These are phyloP conservation scores for Dendrostoma leiphaemia DNA, from an alignment of 2,329 filamentous ascomycete genomes.

Conservation along the genomic window DNA sequence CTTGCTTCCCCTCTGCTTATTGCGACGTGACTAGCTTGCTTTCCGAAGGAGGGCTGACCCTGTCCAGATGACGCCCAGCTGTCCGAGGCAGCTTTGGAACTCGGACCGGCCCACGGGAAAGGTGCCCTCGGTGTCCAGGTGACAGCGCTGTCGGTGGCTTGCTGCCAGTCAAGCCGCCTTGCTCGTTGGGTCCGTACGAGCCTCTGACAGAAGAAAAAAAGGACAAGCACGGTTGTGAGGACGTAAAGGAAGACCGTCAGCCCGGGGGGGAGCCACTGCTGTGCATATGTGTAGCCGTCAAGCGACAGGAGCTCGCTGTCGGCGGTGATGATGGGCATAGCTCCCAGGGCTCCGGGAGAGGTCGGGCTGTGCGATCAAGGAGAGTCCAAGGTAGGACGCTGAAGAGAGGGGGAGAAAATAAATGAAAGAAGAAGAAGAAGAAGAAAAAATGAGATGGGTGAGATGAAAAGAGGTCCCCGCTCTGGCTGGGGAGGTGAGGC, in stretches of 20 bases:
- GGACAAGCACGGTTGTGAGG: not conserved
- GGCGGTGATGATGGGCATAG: slow-evolving; percentile 15
- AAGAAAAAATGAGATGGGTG: not conserved
- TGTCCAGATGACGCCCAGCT: slow-evolving; percentile 1
- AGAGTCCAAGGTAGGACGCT: not conserved
- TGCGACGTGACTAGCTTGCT: slow-evolving; percentile 10
- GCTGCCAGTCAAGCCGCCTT: not conserved
- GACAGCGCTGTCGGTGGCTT: not conserved
- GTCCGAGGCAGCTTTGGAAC: not conserved
- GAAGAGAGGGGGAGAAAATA: not conserved
- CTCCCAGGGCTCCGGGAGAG: not conserved
- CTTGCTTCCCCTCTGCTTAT: slow-evolving; percentile 14
- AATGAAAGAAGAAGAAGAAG: not conserved
- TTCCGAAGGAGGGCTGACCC: slow-evolving; percentile 11
- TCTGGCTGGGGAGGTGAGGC: no score
- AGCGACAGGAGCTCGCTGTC: slow-evolving; percentile 3
- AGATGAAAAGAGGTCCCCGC: no score
- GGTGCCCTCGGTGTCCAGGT: not conserved
- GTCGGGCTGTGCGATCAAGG: not conserved
- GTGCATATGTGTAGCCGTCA: slow-evolving; percentile 1
- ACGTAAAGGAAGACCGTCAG: not conserved
- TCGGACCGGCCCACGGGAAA: not conserved
- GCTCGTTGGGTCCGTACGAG: not conserved
- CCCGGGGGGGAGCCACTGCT: not conserved
- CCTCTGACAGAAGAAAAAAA: not conserved